These are phyloP conservation scores for Fagus crenata DNA, from an alignment of 306 rosid species.

Conservation along the genomic window DNA sequence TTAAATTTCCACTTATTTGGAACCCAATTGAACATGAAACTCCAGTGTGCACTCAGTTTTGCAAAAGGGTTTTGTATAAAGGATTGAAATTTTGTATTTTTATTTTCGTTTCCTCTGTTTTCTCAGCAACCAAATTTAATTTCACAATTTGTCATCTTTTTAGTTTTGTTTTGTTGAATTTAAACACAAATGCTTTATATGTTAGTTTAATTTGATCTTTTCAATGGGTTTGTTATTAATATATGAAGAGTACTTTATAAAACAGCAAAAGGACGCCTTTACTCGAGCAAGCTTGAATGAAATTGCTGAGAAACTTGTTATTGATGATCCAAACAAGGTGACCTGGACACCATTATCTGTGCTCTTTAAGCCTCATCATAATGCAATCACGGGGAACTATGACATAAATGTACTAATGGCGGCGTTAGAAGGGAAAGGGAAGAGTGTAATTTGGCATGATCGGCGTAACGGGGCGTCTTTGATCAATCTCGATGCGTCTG, in stretches of 20 bases:
- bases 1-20: background rate
- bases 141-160: background rate
- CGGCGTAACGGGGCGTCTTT: conserved; percentile 58
- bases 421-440: conserved; percentile 73
- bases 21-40: background rate
- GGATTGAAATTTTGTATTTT: background rate
- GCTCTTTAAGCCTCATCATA: conserved; percentile 81
- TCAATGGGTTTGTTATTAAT: conserved; percentile 19
- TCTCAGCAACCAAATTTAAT: background rate
- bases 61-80: background rate
- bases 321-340: conserved; percentile 52
- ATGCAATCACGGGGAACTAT: conserved; percentile 78
- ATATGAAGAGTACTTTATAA: conserved; percentile 1
- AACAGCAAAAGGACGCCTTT: conserved; percentile 69
- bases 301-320: conserved; percentile 62
- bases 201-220: conserved; percentile 3
- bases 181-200: background rate
- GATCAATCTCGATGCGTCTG: conserved; percentile 62
- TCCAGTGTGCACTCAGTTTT: background rate
- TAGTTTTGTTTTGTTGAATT: no score
- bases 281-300: conserved; percentile 62
- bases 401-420: conserved; percentile 83
- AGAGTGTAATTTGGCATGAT: conserved; percentile 82
- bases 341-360: conserved; percentile 62
- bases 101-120: background rate